Percentiles rank a stretch among this genome's conserved stretches.
Conservation (phyloP, 2,329 filamentous ascomycete genomes). For the Aspergillus fischeri region DNA sequence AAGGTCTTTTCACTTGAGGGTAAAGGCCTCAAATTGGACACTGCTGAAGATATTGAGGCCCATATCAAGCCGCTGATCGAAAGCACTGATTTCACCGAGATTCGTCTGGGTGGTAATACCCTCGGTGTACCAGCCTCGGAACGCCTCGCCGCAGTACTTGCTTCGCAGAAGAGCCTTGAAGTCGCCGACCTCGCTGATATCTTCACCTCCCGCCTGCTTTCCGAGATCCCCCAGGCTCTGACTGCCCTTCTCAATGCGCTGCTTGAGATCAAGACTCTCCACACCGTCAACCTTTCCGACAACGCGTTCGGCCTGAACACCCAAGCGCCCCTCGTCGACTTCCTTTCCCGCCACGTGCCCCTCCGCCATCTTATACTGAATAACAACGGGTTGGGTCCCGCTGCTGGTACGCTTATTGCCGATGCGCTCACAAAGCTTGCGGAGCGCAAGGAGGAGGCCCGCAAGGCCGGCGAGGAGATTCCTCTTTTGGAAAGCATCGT, state of each 20-base stretch:
- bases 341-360: constrained; percentile 81
- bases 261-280: constrained; percentile 77
- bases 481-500: constrained; percentile 92
- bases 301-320: constrained; percentile 98
- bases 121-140: constrained; percentile 84
- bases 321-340: constrained; percentile 85
- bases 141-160: constrained; percentile 75
- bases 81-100: constrained; percentile 69
- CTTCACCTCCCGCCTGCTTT: constrained; percentile 89
- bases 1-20: constrained; percentile 81
- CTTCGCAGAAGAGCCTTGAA: constrained; percentile 76
- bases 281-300: constrained; percentile 92
- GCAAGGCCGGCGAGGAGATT: constrained; percentile 59
- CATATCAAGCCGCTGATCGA: constrained; percentile 73
- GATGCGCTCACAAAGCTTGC: constrained; percentile 81
- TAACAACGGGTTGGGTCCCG: constrained; percentile 94
- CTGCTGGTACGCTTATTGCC: constrained; percentile 83
- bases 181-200: constrained; percentile 92
- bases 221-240: constrained; percentile 88
- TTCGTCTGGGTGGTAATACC: constrained; percentile 86
- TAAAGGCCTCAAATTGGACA: constrained; percentile 88
- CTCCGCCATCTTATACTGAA: constrained; percentile 94
- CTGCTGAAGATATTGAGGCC: constrained; percentile 76
- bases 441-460: constrained; percentile 72
- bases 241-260: constrained; percentile 80